Percentiles rank a stretch among this genome's conserved stretches.
These are phyloP conservation scores for Castanea mollissima DNA, from an alignment of 306 rosid genomes.

Conservation along the genomic window DNA sequence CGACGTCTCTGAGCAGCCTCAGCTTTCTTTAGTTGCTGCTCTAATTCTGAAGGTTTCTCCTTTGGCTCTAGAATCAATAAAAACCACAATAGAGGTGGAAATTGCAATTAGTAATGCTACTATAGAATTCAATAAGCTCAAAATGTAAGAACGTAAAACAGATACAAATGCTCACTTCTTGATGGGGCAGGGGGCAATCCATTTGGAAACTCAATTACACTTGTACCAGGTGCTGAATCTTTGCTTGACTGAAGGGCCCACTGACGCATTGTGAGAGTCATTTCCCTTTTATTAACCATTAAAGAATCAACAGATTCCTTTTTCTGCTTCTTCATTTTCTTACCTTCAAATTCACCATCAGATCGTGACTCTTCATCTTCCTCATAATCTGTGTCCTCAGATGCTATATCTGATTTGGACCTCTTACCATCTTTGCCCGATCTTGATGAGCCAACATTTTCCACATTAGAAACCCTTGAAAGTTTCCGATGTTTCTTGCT, in stretches of 20 bases:
- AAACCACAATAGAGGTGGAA: conserved; percentile 19
- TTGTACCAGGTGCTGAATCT: conserved; percentile 64
- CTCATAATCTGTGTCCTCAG: conserved; percentile 46
- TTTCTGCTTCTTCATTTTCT: conserved; percentile 71
- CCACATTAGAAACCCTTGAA: conserved; percentile 65
- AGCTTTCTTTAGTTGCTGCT: conserved; percentile 86
- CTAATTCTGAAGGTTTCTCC: conserved; percentile 76
- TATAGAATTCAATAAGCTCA: conserved; percentile 12
- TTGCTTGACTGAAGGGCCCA: conserved; percentile 89
- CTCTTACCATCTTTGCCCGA: conserved; percentile 43
- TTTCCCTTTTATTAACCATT: conserved; percentile 71
- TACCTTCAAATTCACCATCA: conserved; percentile 69
- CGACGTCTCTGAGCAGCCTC: conserved; percentile 94
- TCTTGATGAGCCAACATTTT: conserved; percentile 47
- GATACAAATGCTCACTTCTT: conserved; percentile 68
- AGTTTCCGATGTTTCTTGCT: conserved; percentile 79
- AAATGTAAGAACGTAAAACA: not conserved
- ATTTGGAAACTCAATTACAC: conserved; percentile 87
- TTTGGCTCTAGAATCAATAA: conserved; percentile 67
- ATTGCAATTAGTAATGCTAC: conserved; percentile 22
- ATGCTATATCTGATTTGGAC: conserved; percentile 29
- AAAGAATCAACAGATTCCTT: conserved; percentile 73
- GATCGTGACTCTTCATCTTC: conserved; percentile 73
- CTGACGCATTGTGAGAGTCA: conserved; percentile 80
- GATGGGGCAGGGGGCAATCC: conserved; percentile 94